Conservation (phyloP, 75 land plant genomes). For the Sequoiadendron giganteum region DNA sequence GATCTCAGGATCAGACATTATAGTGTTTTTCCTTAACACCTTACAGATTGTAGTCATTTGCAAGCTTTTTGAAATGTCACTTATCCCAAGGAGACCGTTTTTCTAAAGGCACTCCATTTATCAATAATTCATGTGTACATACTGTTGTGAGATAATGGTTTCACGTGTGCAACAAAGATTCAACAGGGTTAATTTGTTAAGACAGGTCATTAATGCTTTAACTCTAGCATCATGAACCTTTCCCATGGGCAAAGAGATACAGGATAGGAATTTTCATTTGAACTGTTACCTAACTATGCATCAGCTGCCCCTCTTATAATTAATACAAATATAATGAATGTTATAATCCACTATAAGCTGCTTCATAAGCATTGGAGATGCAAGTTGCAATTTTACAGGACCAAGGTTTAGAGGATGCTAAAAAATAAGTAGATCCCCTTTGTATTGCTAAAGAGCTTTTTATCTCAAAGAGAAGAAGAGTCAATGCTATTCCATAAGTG, state of each 20-base stretch:
- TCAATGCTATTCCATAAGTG: conserved; percentile 9
- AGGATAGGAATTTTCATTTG: neutral
- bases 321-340: neutral
- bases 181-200: neutral
- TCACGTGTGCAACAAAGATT: neutral
- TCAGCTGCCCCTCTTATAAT: neutral
- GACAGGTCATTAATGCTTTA: neutral
- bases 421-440: conserved; percentile 17
- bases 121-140: neutral
- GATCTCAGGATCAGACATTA: conserved; percentile 20
- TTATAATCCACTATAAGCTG: neutral
- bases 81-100: neutral
- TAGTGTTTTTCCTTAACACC: conserved; percentile 13
- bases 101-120: neutral
- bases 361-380: conserved; percentile 19
- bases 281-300: neutral
- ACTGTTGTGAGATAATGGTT: neutral
- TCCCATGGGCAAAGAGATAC: neutral
- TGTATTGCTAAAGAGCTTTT: neutral
- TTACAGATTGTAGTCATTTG: conserved; percentile 17
- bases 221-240: neutral
- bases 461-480: neutral
- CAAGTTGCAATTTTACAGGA: conserved; percentile 43
- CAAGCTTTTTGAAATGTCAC: neutral
- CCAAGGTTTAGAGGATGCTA: conserved; percentile 40